Conservation (phyloP, 202 grass and related monocot genomes). For the Hordeum pubiflorum region DNA sequence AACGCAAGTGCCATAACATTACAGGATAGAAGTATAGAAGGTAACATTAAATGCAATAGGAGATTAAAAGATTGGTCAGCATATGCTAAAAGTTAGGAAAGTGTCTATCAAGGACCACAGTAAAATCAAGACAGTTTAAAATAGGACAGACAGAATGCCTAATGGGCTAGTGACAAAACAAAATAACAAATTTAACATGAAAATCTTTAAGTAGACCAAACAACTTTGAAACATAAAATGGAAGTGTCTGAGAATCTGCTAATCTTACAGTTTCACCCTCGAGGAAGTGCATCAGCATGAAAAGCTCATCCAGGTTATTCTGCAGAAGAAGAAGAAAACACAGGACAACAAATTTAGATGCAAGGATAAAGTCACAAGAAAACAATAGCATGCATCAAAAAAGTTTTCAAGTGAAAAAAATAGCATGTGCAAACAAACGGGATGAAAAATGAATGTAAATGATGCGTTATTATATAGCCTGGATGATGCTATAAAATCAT, state of each 20-base stretch:
- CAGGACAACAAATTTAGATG: constrained; percentile 22
- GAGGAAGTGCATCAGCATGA: constrained; percentile 99
- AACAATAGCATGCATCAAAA: constrained; percentile 3
- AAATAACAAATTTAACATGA: neutral
- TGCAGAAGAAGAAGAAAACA: constrained; percentile 36
- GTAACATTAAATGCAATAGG: neutral
- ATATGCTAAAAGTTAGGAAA: constrained; percentile 1
- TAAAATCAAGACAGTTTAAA: neutral
- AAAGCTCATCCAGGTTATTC: constrained; percentile 99
- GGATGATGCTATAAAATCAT: constrained; percentile 3
- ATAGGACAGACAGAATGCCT: neutral
- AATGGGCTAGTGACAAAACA: constrained; percentile 2
- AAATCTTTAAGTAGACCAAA: too few species aligned
- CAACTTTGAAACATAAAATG: neutral
- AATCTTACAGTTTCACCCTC: constrained; percentile 90
- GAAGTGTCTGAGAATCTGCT: constrained; percentile 12
- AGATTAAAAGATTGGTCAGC: constrained; percentile 14
- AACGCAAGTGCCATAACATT: constrained; percentile 25
- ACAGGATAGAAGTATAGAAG: neutral
- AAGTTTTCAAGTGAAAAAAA: constrained; percentile 2
- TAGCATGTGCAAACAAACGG: constrained; percentile 6
- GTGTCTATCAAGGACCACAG: neutral
- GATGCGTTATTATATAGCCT: neutral
- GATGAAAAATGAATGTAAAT: neutral
- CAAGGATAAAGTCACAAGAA: neutral